Conservation (phyloP, 1,139 yeast species). For the Yamadazyma diospyri region DNA sequence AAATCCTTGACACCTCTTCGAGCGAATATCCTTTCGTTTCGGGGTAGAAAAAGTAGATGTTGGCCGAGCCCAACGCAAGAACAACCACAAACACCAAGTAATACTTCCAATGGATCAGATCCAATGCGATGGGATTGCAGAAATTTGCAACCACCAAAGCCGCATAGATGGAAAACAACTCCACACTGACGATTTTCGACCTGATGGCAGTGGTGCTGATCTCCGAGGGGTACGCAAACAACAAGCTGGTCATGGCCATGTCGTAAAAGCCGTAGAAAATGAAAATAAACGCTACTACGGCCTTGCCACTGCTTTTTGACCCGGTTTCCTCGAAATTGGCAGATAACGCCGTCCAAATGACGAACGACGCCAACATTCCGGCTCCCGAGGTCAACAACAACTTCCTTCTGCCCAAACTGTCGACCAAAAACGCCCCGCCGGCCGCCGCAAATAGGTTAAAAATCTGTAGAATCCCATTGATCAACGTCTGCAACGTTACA, state of each 20-base stretch:
- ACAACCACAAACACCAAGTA: conserved; percentile 43
- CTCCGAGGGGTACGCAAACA: conserved; percentile 37
- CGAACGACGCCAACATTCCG: conserved; percentile 37
- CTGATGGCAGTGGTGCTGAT: conserved; percentile 24
- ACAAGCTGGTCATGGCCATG: conserved; percentile 45
- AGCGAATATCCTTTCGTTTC: conserved; percentile 46
- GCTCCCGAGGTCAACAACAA: conserved; percentile 35
- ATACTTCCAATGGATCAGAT: conserved; percentile 40
- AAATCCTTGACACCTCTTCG: conserved; percentile 33
- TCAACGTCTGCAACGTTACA: conserved; percentile 13
- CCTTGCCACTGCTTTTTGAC: conserved; percentile 38
- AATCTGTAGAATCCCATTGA: conserved; percentile 16
- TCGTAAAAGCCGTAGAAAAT: conserved; percentile 46
- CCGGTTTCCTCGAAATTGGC: conserved; percentile 20
- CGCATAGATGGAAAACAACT: conserved; percentile 41
- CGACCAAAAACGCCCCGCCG: conserved; percentile 38
- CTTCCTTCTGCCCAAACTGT: conserved; percentile 44
- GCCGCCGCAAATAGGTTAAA: conserved; percentile 14
- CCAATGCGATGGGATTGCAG: conserved; percentile 27
- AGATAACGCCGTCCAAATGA: conserved; percentile 32
- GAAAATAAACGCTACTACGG: conserved; percentile 48
- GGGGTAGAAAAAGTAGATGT: conserved; percentile 39
- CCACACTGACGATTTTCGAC: conserved; percentile 35
- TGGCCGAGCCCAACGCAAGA: conserved; percentile 32
- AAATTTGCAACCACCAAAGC: conserved; percentile 26